Conservation (phyloP, 1,139 yeast species). For the Zygosaccharomyces sapae region DNA sequence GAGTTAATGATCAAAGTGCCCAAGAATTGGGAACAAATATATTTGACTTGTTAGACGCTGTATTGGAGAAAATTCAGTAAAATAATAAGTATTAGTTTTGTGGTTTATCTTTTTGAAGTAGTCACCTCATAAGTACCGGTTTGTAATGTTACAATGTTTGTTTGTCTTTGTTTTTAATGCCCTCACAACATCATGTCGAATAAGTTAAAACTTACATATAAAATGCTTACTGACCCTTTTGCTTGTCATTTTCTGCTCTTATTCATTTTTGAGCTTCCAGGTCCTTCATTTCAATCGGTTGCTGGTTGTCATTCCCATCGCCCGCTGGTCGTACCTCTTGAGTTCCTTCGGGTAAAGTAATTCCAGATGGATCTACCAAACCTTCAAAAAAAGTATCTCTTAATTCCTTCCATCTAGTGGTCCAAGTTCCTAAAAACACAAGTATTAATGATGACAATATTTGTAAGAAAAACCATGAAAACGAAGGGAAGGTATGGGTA, state of each 20-base stretch:
- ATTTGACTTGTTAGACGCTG: constrained; percentile 16
- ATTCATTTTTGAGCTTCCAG: constrained; percentile 29
- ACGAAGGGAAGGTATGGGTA: constrained; percentile 63
- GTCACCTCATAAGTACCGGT: neutral
- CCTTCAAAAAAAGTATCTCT: constrained; percentile 86
- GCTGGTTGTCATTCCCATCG: constrained; percentile 3
- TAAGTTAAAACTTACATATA: neutral
- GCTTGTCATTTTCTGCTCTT: neutral
- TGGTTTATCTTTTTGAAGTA: neutral
- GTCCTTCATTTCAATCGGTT: constrained; percentile 30
- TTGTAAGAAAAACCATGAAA: constrained; percentile 86
- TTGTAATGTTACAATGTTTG: neutral
- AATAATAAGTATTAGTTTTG: neutral
- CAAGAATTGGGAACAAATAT: constrained; percentile 15
- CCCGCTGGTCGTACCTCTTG: constrained; percentile 10
- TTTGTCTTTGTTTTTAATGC: neutral
- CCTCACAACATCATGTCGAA: neutral
- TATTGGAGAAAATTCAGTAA: constrained; percentile 8
- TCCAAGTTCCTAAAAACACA: constrained; percentile 78
- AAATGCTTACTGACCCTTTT: constrained; percentile 1
- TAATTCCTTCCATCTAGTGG: constrained; percentile 83
- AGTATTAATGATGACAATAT: constrained; percentile 62
- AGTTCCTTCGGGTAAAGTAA: constrained; percentile 7
- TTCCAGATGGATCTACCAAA: constrained; percentile 51
- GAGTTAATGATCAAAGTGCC: constrained; percentile 13